Conservation (phyloP, 2,329 filamentous ascomycete genomes). For the Sporothrix dimorphospora region DNA sequence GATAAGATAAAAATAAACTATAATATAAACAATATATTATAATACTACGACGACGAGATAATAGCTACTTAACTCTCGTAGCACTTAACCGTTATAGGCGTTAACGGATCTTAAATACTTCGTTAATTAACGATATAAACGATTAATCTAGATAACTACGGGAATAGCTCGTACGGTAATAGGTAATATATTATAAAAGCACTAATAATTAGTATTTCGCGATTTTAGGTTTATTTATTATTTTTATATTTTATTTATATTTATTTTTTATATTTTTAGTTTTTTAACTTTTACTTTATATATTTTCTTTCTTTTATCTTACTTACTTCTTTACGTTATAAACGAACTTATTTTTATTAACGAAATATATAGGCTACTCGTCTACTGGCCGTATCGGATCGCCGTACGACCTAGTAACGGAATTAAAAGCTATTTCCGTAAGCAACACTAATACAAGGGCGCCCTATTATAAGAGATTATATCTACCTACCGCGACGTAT, state of each 20-base stretch:
- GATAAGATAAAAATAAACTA: background rate
- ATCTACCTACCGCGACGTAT: no score
- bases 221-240: no score
- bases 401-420: background rate
- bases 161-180: background rate
- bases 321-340: no score
- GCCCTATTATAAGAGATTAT: no score
- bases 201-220: no score
- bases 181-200: background rate
- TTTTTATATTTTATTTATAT: no score
- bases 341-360: background rate
- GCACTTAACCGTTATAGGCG: background rate
- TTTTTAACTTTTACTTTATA: no score
- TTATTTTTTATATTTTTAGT: no score
- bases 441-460: no score
- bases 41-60: background rate
- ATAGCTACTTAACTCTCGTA: background rate
- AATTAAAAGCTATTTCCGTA: background rate
- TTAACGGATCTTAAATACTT: background rate
- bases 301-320: no score
- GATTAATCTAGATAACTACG: background rate
- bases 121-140: background rate
- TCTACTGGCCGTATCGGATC: background rate
- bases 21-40: background rate
- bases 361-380: background rate